Base-by-base conservation (phyloP, 352 stramenopile species). In the Globisporangium yorkense region DNA sequence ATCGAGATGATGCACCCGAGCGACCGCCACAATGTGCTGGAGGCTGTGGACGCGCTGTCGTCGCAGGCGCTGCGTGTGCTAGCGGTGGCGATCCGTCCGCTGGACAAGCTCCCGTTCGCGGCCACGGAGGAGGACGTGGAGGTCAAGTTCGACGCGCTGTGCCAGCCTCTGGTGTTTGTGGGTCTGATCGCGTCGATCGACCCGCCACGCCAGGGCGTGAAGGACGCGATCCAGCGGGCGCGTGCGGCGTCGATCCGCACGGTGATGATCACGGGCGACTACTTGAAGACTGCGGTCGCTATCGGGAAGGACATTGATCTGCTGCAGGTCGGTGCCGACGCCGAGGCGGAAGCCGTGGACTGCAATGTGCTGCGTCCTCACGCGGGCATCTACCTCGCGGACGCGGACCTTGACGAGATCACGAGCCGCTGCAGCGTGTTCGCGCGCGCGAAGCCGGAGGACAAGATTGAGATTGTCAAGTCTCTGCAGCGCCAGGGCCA, bases 401-500 rank as follows among this genome's bases (percentile, higher is more conserved):
- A 79, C 8, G 71, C 75, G 20, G 88, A 97, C 51, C 69, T 98
- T 6, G 92, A 98, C 57, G 77, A 79, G 21, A 96, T 98, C 53
- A 88, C 77, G 15, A 84, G 72, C 0, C 77, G 75, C 43, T 79
- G 68, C 3, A 33, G 82, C 3, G 92, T 99, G n/a, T 98, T 98
- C 63, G 98, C 98, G 35, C 87, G 95, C 31, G 95, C 96, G 13
- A 96, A 94, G 58, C 96, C 96, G 0, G 73, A 96, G 63, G 95
- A 99, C 66, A 99, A 99, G 70, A 88, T 98, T 24, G 87, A 94
- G 55, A 97, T 99, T 61, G 96, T 99, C 12, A 89, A 96, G 49
- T 97, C 92, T 33, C 75, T 98, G 40, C 94, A 98, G 77, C 77
- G 84, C 24, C 80, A 90, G 35, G 84, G 84, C n/a, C 59, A 87